Percentiles rank a stretch among this genome's conserved stretches.
phyloP scores from a whole-genome alignment of 2,329 filamentous ascomycete species.

The Clathrospora elynae region DNA sequence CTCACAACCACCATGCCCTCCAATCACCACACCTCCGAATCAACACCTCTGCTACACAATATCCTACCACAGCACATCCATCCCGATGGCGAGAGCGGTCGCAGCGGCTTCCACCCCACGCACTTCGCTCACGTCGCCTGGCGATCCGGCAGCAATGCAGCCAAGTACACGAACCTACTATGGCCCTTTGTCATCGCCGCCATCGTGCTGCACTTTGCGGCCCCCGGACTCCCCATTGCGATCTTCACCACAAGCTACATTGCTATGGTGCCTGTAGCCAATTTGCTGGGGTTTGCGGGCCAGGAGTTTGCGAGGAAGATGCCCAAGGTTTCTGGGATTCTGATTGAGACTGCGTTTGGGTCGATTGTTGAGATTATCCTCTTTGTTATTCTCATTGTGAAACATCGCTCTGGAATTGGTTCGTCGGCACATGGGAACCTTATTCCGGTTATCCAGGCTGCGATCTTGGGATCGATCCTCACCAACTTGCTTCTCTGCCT shows the following conservation, averaged over 20 bases:
- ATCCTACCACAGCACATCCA: slow-evolving; percentile 46
- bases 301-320: slow-evolving; percentile 75
- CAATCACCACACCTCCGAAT: slow-evolving; percentile 30
- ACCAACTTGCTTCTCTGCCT: slow-evolving; percentile 82
- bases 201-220: slow-evolving; percentile 63
- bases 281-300: slow-evolving; percentile 75
- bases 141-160: slow-evolving; percentile 66
- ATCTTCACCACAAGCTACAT: slow-evolving; percentile 74
- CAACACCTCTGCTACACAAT: slow-evolving; percentile 38
- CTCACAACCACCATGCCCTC: slow-evolving; percentile 7
- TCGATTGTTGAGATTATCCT: slow-evolving; percentile 81
- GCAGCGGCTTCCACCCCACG: slow-evolving; percentile 65
- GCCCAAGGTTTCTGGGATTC: slow-evolving; percentile 71
- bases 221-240: slow-evolving; percentile 61
- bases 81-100: slow-evolving; percentile 68
- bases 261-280: slow-evolving; percentile 77
- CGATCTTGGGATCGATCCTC: slow-evolving; percentile 81
- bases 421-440: slow-evolving; percentile 45
- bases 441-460: slow-evolving; percentile 75
- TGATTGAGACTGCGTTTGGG: slow-evolving; percentile 65
- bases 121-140: slow-evolving; percentile 69
- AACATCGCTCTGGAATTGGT: slow-evolving; percentile 50
- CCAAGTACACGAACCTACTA: slow-evolving; percentile 70
- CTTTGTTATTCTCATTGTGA: slow-evolving; percentile 74
- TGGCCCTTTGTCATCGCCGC: slow-evolving; percentile 77